A percentile compares a stretch with the other conserved stretches of the same genome.
phyloP scores from a whole-genome alignment of 2,329 filamentous ascomycete genomes.

The Talaromyces sp. region DNA sequence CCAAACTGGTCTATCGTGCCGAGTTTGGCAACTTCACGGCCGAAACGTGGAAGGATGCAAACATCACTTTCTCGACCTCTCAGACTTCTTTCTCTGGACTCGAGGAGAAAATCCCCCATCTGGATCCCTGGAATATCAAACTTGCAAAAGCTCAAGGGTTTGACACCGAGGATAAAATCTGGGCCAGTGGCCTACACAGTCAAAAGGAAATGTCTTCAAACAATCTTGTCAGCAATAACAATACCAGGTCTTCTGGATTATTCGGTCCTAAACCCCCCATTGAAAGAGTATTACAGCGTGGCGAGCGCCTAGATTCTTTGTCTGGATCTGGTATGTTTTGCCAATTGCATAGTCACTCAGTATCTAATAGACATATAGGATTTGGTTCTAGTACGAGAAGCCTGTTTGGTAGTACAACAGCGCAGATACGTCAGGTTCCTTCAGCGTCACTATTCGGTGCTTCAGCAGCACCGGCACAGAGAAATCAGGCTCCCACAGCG shows the following conservation, averaged over 20 bases:
- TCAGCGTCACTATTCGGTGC: neutral
- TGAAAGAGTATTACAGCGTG: too few species aligned
- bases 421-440: too few species aligned
- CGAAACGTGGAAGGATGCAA: slow-evolving; percentile 58
- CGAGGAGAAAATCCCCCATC: slow-evolving; percentile 49
- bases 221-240: neutral
- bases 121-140: slow-evolving; percentile 54
- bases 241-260: neutral
- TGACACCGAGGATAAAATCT: slow-evolving; percentile 14
- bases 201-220: slow-evolving; percentile 4
- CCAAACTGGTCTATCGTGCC: slow-evolving; percentile 55
- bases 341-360: neutral
- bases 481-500: too few species aligned
- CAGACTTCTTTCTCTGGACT: slow-evolving; percentile 54
- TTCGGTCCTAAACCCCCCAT: neutral
- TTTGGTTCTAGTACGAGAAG: neutral
- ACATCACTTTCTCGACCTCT: slow-evolving; percentile 57
- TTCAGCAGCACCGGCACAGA: neutral
- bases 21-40: slow-evolving; percentile 57
- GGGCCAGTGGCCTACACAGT: slow-evolving; percentile 13
- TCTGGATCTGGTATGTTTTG: neutral
- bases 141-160: slow-evolving; percentile 31
- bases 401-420: neutral
- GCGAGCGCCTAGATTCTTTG: too few species aligned
- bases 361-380: neutral